phyloP scores from a whole-genome alignment of 768 basidiomycete genomes.

The Sistotremastrum niveocremeum region DNA sequence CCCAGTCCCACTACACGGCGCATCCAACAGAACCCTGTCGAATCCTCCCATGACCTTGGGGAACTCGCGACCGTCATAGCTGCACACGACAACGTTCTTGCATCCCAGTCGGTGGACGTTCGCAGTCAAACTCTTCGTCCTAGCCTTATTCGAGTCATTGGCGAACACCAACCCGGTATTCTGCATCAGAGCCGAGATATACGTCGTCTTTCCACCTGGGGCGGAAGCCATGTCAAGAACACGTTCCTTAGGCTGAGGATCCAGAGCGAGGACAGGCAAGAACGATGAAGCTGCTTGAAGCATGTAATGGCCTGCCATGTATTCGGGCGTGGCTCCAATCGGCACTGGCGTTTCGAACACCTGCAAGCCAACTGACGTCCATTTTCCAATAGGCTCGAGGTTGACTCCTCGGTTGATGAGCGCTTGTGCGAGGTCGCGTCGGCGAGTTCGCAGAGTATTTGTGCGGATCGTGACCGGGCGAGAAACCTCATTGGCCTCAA shows the following conservation, averaged over 20 bases:
- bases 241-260: slow-evolving; percentile 85
- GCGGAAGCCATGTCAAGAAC: slow-evolving; percentile 98
- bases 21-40: slow-evolving; percentile 92
- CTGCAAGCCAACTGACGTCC: slow-evolving; percentile 98
- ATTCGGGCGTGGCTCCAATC: slow-evolving; percentile 96
- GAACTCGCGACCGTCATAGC: slow-evolving; percentile 94
- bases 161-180: slow-evolving; percentile 98
- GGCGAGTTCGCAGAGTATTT: slow-evolving; percentile 86
- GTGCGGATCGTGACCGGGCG: slow-evolving; percentile 97
- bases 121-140: slow-evolving; percentile 92
- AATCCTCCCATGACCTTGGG: slow-evolving; percentile 99
- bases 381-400: slow-evolving; percentile 96
- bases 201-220: slow-evolving; percentile 95
- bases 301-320: slow-evolving; percentile 98
- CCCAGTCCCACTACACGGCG: slow-evolving; percentile 95
- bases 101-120: slow-evolving; percentile 96
- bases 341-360: slow-evolving; percentile 95
- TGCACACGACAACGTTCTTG: slow-evolving; percentile 95
- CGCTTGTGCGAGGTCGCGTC: slow-evolving; percentile 87
- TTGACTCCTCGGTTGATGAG: slow-evolving; percentile 94
- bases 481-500: slow-evolving; percentile 91
- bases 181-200: slow-evolving; percentile 91
- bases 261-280: slow-evolving; percentile 94
- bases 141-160: slow-evolving; percentile 88
- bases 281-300: slow-evolving; percentile 98